Percentiles rank a stretch among this genome's conserved stretches.
phyloP scores from a whole-genome alignment of 2,329 filamentous ascomycete species.

The Septoria petroselini region DNA sequence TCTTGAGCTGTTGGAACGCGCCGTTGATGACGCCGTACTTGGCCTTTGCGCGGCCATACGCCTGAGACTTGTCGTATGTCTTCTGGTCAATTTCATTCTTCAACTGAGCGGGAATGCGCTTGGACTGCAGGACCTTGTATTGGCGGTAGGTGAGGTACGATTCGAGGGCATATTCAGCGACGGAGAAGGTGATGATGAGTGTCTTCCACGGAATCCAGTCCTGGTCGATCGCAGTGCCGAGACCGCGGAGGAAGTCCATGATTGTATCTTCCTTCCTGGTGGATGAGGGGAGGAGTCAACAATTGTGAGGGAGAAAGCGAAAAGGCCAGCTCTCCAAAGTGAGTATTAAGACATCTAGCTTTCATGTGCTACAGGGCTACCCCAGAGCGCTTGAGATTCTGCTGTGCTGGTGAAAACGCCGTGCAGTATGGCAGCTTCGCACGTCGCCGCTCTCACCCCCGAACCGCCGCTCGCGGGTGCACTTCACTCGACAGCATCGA shows the following conservation, averaged over 20 bases:
- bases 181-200: slow-evolving; percentile 88
- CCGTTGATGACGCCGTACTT: slow-evolving; percentile 79
- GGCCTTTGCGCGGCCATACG: slow-evolving; percentile 93
- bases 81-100: slow-evolving; percentile 83
- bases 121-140: slow-evolving; percentile 79
- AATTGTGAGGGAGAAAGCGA: neutral
- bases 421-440: no score
- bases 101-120: slow-evolving; percentile 78
- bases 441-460: no score
- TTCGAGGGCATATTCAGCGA: slow-evolving; percentile 88
- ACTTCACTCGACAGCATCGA: neutral
- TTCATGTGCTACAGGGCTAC: neutral
- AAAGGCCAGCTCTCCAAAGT: neutral
- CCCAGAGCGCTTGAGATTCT: neutral
- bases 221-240: slow-evolving; percentile 83
- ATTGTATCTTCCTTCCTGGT: neutral
- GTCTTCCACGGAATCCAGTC: slow-evolving; percentile 97
- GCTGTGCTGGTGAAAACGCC: no score
- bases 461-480: neutral
- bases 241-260: slow-evolving; percentile 52
- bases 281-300: neutral
- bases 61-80: slow-evolving; percentile 80
- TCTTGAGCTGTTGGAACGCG: slow-evolving; percentile 83
- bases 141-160: slow-evolving; percentile 85
- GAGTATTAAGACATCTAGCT: no score